Percentiles rank a stretch among this genome's conserved stretches.
Evolutionary conservation across 768 basidiomycete genomes (phyloP).

Genomic region (Flagelloscypha sp.): DNA sequence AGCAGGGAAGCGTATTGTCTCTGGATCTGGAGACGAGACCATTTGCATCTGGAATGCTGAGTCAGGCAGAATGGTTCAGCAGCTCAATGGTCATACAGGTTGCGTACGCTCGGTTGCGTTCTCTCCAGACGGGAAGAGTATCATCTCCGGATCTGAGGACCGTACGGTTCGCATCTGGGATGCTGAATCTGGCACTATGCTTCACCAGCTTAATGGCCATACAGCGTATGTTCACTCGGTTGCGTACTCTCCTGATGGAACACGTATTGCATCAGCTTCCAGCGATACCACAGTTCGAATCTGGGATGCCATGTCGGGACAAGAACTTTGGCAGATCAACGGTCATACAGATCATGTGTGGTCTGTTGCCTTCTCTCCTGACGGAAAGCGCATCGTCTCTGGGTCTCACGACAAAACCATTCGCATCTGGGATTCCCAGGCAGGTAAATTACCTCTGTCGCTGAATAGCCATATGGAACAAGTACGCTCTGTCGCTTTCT

Average conservation of each 20-base stretch:
- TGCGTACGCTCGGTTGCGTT: slow-evolving; percentile 2
- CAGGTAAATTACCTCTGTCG: not conserved
- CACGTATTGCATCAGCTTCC: slow-evolving; percentile 8
- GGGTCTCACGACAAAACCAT: slow-evolving; percentile 12
- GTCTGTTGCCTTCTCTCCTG: slow-evolving; percentile 13
- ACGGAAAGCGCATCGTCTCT: slow-evolving; percentile 14
- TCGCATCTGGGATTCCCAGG: slow-evolving; percentile 11
- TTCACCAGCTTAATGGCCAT: not conserved
- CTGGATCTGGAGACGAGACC: slow-evolving; percentile 9
- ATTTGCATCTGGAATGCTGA: slow-evolving; percentile 8
- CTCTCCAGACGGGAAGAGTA: slow-evolving; percentile 7
- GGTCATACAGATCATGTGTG: slow-evolving; percentile 10
- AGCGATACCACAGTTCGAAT: slow-evolving; percentile 5
- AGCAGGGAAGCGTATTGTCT: slow-evolving; percentile 27
- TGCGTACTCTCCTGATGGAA: slow-evolving; percentile 10
- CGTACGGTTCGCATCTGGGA: slow-evolving; percentile 8
- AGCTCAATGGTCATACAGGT: not conserved
- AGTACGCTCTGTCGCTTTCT: slow-evolving; percentile 11
- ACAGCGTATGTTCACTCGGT: slow-evolving; percentile 1
- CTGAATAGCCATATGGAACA: slow-evolving; percentile 6
- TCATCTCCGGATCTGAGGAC: slow-evolving; percentile 8
- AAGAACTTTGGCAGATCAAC: slow-evolving; percentile 1
- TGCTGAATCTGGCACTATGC: slow-evolving; percentile 2
- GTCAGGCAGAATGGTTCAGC: slow-evolving; percentile 2
- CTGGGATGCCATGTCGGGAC: slow-evolving; percentile 10